phyloP scores from a whole-genome alignment of 2,329 filamentous ascomycete species.

The Laburnicola sp. region DNA sequence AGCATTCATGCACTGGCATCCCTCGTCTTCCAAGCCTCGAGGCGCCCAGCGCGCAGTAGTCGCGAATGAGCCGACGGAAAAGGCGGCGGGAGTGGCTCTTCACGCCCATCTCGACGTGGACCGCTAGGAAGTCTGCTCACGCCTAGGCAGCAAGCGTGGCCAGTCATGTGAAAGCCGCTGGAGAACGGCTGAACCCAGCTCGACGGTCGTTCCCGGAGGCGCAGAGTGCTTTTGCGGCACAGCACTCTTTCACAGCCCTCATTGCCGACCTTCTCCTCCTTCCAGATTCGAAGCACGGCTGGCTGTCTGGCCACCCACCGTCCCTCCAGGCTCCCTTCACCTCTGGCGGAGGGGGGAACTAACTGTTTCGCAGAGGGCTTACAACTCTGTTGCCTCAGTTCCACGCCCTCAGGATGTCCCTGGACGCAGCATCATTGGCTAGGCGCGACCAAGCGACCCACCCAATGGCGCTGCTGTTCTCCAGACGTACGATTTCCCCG shows the following conservation, averaged over 20 bases:
- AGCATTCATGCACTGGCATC: neutral
- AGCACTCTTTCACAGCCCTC: neutral
- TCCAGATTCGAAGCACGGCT: neutral
- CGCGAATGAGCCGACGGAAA: neutral
- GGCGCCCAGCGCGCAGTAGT: neutral
- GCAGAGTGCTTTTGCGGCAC: constrained; percentile 6
- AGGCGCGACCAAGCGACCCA: neutral
- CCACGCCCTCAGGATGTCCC: constrained; percentile 4
- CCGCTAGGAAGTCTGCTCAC: neutral
- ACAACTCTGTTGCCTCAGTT: neutral
- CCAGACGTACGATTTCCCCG: neutral
- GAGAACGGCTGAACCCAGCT: constrained; percentile 17
- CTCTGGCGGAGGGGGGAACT: constrained; percentile 6
- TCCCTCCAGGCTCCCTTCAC: constrained; percentile 1
- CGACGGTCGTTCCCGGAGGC: constrained; percentile 7
- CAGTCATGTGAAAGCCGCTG: neutral
- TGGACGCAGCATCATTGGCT: constrained; percentile 12
- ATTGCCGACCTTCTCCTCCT: constrained; percentile 4
- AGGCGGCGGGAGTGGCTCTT: constrained; percentile 3
- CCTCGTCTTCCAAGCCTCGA: neutral
- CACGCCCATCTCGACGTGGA: neutral
- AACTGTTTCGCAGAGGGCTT: neutral
- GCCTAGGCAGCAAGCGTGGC: neutral
- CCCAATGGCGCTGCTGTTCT: constrained; percentile 9
- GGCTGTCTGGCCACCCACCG: neutral